Evolutionary conservation across 2,329 filamentous ascomycete genomes (phyloP).

Genomic region (Dothistroma septosporum): DNA sequence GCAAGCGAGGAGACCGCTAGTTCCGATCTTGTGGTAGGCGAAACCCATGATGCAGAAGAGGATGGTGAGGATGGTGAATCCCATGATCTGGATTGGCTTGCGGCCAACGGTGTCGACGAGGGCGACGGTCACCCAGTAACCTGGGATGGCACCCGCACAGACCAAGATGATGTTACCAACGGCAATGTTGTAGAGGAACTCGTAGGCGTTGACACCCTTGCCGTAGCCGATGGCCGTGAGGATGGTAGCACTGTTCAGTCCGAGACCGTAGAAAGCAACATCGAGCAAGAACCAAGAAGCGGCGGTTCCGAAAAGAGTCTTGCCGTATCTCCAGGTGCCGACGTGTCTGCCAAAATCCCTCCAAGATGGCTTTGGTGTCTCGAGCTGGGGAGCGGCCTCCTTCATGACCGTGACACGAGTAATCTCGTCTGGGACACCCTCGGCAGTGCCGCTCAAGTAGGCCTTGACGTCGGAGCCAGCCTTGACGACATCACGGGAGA

Average conservation of each 20-base stretch:
- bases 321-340: slow-evolving; percentile 64
- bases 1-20: slow-evolving; percentile 41
- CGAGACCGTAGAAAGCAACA: slow-evolving; percentile 54
- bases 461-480: slow-evolving; percentile 67
- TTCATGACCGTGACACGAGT: slow-evolving; percentile 56
- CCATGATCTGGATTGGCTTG: slow-evolving; percentile 68
- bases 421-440: slow-evolving; percentile 64
- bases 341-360: slow-evolving; percentile 69
- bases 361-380: slow-evolving; percentile 67
- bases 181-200: slow-evolving; percentile 68
- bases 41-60: slow-evolving; percentile 50
- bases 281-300: slow-evolving; percentile 83
- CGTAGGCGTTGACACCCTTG: slow-evolving; percentile 59
- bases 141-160: slow-evolving; percentile 72
- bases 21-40: slow-evolving; percentile 44
- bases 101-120: slow-evolving; percentile 70
- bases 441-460: slow-evolving; percentile 64
- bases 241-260: slow-evolving; percentile 72
- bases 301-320: slow-evolving; percentile 71
- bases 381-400: slow-evolving; percentile 52
- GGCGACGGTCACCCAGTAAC: slow-evolving; percentile 76
- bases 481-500: slow-evolving; percentile 69
- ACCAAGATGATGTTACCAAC: slow-evolving; percentile 76
- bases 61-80: slow-evolving; percentile 46
- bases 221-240: slow-evolving; percentile 69